phyloP scores from a whole-genome alignment of 192 early-diverging fungal genomes.

The Coemansia sp. region DNA sequence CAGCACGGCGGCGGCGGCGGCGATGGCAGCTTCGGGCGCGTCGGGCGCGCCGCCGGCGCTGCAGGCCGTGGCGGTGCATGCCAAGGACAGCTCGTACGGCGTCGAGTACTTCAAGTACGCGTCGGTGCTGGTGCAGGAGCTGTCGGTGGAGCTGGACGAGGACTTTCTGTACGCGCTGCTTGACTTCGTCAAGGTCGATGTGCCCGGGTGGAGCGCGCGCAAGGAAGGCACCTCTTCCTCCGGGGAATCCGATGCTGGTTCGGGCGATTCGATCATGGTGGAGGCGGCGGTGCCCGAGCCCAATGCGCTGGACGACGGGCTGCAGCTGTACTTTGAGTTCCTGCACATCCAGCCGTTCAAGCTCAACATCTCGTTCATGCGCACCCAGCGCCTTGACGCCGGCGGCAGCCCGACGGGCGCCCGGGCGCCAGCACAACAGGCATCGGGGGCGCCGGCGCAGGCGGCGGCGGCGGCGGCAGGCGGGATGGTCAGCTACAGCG shows the following conservation, averaged over 20 bases:
- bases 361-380: slow-evolving; percentile 93
- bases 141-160: slow-evolving; percentile 93
- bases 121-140: slow-evolving; percentile 86
- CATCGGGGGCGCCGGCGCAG: background rate
- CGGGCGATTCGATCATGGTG: slow-evolving; percentile 31
- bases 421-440: background rate
- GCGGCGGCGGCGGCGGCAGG: background rate
- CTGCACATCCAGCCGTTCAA: slow-evolving; percentile 93
- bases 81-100: slow-evolving; percentile 93
- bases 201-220: slow-evolving; percentile 24
- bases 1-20: no score
- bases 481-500: slow-evolving; percentile 21
- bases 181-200: slow-evolving; percentile 84
- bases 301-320: slow-evolving; percentile 63
- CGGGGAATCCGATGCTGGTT: background rate
- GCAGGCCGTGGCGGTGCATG: slow-evolving; percentile 74
- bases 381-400: slow-evolving; percentile 59
- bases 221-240: background rate
- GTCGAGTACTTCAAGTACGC: slow-evolving; percentile 96
- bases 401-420: slow-evolving; percentile 27
- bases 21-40: slow-evolving; percentile 56
- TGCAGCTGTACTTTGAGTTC: slow-evolving; percentile 90
- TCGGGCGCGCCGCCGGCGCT: slow-evolving; percentile 58
- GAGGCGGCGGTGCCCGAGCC: slow-evolving; percentile 69
- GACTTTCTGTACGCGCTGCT: slow-evolving; percentile 84